phyloP scores from a whole-genome alignment of 768 basidiomycete species.

The Naganishia onofrii region DNA sequence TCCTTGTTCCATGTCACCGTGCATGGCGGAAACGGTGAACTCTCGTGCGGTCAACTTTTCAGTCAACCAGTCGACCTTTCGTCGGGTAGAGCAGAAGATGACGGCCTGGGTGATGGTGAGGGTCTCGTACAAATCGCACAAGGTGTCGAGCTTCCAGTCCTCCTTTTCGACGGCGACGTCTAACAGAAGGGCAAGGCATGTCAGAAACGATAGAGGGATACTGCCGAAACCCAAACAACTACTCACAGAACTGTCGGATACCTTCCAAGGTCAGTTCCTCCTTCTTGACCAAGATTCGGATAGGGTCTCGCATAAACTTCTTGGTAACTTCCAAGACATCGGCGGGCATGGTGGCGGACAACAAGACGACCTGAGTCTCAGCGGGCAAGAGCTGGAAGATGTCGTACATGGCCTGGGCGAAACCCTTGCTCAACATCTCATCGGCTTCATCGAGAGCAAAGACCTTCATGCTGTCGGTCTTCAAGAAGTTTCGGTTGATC shows the following conservation, averaged over 20 bases:
- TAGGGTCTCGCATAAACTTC: conserved; percentile 99
- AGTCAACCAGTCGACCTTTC: conserved; percentile 99
- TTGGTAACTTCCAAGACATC: conserved; percentile 99
- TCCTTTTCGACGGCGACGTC: conserved; percentile 95
- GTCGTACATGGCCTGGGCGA: conserved; percentile 99
- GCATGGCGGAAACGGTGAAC: conserved; percentile 77
- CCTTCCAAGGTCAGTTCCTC: conserved; percentile 92
- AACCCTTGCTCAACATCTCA: conserved; percentile 93
- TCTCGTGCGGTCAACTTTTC: conserved; percentile 99
- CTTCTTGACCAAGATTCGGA: conserved; percentile 97
- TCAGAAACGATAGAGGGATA: neutral
- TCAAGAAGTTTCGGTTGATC: conserved; percentile 88
- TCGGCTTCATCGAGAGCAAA: conserved; percentile 64
- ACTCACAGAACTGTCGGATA: conserved; percentile 52
- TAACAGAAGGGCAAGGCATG: neutral
- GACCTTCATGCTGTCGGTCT: conserved; percentile 96
- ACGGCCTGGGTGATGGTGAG: conserved; percentile 98
- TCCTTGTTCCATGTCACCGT: conserved; percentile 93
- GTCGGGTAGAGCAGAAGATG: conserved; percentile 96
- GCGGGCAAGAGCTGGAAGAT: conserved; percentile 96
- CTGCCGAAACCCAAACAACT: neutral
- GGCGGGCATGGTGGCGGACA: conserved; percentile 92
- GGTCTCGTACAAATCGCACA: conserved; percentile 96
- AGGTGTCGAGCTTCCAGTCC: conserved; percentile 98
- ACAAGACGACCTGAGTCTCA: conserved; percentile 91